Conservation (phyloP, 441 rosid species). For the Arabidopsis hybrid region DNA sequence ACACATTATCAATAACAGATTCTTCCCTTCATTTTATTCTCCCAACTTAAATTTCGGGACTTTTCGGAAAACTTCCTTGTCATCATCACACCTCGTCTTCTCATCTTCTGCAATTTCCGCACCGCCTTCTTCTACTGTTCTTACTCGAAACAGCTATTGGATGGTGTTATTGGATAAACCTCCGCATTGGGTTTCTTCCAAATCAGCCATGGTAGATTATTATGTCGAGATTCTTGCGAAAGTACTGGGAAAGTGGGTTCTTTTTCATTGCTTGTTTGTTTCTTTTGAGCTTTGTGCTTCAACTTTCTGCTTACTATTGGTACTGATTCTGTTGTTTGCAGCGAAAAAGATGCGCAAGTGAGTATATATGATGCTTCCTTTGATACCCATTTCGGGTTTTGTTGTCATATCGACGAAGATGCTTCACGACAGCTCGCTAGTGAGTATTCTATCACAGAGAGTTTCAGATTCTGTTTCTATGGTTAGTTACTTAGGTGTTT, state of each 20-base stretch:
- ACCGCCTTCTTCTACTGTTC: constrained; percentile 39
- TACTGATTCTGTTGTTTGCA: constrained; percentile 30
- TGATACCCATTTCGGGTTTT: constrained; percentile 69
- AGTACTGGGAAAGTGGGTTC: constrained; percentile 65
- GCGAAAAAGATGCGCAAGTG: constrained; percentile 78
- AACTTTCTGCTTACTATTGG: not conserved
- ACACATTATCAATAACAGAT: not conserved
- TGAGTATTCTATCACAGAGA: constrained; percentile 30
- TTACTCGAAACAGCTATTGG: constrained; percentile 53
- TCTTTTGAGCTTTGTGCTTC: not conserved
- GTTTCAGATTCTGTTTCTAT: not conserved
- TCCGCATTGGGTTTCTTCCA: constrained; percentile 55
- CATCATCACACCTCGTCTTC: constrained; percentile 41
- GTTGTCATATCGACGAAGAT: constrained; percentile 74
- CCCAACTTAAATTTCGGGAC: constrained; percentile 17
- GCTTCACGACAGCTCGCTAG: constrained; percentile 65
- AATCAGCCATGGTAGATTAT: constrained; percentile 63
- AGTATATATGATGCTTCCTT: constrained; percentile 71
- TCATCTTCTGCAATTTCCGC: constrained; percentile 39
- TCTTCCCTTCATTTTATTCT: constrained; percentile 19
- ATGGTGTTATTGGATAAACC: constrained; percentile 70
- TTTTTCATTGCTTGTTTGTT: not conserved
- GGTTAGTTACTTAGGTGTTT: constrained; percentile 11
- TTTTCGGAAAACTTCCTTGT: constrained; percentile 22
- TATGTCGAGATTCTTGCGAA: constrained; percentile 58